Percentiles rank a stretch among this genome's conserved stretches.
Conservation (phyloP, 2,329 filamentous ascomycete species). For the Conoideocrella luteorostrata region DNA sequence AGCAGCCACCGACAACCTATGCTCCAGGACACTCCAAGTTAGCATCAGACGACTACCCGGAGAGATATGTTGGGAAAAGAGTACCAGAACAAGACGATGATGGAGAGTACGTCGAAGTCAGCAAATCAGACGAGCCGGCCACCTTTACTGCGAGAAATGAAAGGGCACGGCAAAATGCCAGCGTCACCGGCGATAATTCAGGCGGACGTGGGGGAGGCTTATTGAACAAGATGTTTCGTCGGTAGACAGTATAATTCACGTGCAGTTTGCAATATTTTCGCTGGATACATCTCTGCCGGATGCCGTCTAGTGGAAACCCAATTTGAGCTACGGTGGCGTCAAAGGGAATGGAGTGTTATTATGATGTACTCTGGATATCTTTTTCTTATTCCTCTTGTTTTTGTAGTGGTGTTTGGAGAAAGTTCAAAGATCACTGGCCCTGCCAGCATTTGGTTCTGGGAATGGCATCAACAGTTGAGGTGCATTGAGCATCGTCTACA, state of each 20-base stretch:
- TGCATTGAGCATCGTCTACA: too few species aligned
- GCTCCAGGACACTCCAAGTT: constrained; percentile 25
- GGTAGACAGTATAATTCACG: constrained; percentile 6
- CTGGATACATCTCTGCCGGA: too few species aligned
- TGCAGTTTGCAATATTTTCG: too few species aligned
- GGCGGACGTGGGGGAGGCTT: constrained; percentile 22
- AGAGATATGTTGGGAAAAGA: constrained; percentile 21
- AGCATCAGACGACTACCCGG: constrained; percentile 12
- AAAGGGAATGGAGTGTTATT: too few species aligned
- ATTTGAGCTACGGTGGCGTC: too few species aligned
- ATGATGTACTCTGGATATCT: too few species aligned
- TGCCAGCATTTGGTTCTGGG: too few species aligned
- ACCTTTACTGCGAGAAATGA: not conserved
- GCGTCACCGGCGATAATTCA: constrained; percentile 14
- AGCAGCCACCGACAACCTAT: constrained; percentile 14
- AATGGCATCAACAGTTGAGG: too few species aligned
- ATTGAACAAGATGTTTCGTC: constrained; percentile 30
- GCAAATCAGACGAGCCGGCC: constrained; percentile 18
- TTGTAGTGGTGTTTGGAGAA: too few species aligned
- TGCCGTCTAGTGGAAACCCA: too few species aligned
- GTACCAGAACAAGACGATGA: constrained; percentile 19
- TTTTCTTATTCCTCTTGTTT: too few species aligned
- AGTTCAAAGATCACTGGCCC: too few species aligned
- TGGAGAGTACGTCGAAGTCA: constrained; percentile 30
- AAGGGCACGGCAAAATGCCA: constrained; percentile 5